Conservation (phyloP, 129 eudicot species). For the Cynara cardunculus region DNA sequence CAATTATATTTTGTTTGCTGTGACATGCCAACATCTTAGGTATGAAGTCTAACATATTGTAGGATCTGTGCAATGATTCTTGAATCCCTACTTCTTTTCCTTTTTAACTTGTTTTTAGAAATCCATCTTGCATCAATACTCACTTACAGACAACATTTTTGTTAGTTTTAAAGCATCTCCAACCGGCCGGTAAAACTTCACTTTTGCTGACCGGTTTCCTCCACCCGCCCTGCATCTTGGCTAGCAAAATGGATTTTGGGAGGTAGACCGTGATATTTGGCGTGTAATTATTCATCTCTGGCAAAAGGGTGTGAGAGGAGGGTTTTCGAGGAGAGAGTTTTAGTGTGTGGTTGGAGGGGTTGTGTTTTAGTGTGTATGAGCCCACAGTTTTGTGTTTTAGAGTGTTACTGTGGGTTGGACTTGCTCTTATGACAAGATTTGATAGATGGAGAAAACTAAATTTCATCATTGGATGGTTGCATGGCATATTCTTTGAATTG, state of each 20-base stretch:
- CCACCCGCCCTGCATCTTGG: neutral
- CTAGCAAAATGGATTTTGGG: neutral
- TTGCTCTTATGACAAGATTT: neutral
- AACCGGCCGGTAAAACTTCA: too few species aligned
- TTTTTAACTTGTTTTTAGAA: neutral
- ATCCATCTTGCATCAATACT: neutral
- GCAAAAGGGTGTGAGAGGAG: too few species aligned
- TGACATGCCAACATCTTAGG: neutral
- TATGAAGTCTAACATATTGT: neutral
- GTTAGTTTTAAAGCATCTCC: neutral
- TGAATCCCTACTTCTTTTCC: neutral
- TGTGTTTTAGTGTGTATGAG: too few species aligned
- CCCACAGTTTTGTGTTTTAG: too few species aligned
- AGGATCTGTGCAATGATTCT: neutral
- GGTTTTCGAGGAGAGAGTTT: too few species aligned
- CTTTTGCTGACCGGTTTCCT: neutral
- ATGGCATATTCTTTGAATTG: neutral
- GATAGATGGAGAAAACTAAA: neutral
- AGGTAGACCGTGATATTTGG: neutral
- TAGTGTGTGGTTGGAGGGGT: too few species aligned
- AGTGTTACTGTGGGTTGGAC: too few species aligned
- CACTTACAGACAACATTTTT: neutral
- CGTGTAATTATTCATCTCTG: too few species aligned
- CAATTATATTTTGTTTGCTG: neutral
- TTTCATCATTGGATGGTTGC: neutral